Evolutionary conservation across 1,284 basidiomycete genomes (phyloP).

Genomic region (Melanopsichium pennsylvanicum): DNA sequence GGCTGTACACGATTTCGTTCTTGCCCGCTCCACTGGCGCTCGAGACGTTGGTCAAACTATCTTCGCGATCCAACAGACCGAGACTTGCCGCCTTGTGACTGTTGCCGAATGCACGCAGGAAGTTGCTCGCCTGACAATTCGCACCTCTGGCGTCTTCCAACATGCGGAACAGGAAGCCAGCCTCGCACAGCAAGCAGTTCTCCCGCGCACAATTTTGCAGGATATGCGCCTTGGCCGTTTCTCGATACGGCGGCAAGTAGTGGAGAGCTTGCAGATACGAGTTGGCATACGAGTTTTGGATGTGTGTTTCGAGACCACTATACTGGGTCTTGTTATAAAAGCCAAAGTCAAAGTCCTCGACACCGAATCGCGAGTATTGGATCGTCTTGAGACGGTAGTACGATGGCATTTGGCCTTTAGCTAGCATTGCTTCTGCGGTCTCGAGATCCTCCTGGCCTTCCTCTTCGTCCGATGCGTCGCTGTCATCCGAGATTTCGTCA

Average conservation of each 20-base stretch:
- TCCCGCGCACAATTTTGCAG: constrained; percentile 79
- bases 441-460: constrained; percentile 44
- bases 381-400: constrained; percentile 93
- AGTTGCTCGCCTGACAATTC: constrained; percentile 96
- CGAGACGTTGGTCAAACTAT: constrained; percentile 71
- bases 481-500: constrained; percentile 20
- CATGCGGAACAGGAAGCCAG: constrained; percentile 95
- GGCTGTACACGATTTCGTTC: constrained; percentile 71
- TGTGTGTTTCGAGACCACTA: constrained; percentile 95
- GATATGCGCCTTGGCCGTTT: constrained; percentile 88
- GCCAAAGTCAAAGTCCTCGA: constrained; percentile 98
- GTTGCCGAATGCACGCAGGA: constrained; percentile 87
- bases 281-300: constrained; percentile 97
- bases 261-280: constrained; percentile 88
- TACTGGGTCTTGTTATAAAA: constrained; percentile 73
- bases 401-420: constrained; percentile 72
- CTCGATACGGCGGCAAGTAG: constrained; percentile 80
- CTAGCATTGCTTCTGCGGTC: constrained; percentile 34
- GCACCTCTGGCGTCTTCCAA: constrained; percentile 90
- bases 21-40: constrained; percentile 28
- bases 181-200: constrained; percentile 91
- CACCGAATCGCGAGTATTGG: constrained; percentile 98
- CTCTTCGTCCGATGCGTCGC: constrained; percentile 39
- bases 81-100: constrained; percentile 80
- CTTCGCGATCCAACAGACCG: constrained; percentile 87